Evolutionary conservation across 768 basidiomycete genomes (phyloP), one percentile per base, ranked within the genome.

Genomic region (Paxillus involutus): DNA sequence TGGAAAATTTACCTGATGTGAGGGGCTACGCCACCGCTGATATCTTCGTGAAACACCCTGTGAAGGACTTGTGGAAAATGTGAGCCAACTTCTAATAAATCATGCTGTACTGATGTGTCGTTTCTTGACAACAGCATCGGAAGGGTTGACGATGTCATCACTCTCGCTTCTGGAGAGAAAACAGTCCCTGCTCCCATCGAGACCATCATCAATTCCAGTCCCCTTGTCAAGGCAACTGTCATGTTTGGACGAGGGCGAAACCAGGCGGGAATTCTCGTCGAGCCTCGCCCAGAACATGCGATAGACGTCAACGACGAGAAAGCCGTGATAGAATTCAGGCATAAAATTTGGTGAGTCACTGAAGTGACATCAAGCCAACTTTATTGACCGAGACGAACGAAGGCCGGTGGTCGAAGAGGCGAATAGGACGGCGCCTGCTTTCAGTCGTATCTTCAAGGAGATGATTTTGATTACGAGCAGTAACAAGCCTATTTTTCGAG

Each of bases 371-470:
- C 8, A 6, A 32, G 7, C 32, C 4, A 32, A 11, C 32, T 6
- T 9, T 32, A 7, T 32, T 9, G 32, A 32, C 32, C 10, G 32
- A 32, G 3, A 32, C 9, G 32, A 32, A 32, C 32, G 6, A 37
- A 78, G 76, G 73, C 68, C 73, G 0, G 46, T 57, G n/a, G 71
- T 81, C 1, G 77, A 78, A 16, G 73, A 78, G 39, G 79, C 78
- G 1, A 80, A 80, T 43, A 63, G 59, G 12, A 52, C 58, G 2
- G 69, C 77, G 0, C 79, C 79, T 0, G 66, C 73, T 0, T 78
- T 75, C 54, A 77, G 76, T 52, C 69, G 74, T 8, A 71, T 80
- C 7, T 79, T 77, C 64, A 79, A 79, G 62, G 78, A 83, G 59
- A 77, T 82, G 80, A 80, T 83, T 42, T 37, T 82, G n/a, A 59